Evolutionary conservation across 2,329 filamentous ascomycete genomes (phyloP).

Genomic region (Huntiella decipiens): DNA sequence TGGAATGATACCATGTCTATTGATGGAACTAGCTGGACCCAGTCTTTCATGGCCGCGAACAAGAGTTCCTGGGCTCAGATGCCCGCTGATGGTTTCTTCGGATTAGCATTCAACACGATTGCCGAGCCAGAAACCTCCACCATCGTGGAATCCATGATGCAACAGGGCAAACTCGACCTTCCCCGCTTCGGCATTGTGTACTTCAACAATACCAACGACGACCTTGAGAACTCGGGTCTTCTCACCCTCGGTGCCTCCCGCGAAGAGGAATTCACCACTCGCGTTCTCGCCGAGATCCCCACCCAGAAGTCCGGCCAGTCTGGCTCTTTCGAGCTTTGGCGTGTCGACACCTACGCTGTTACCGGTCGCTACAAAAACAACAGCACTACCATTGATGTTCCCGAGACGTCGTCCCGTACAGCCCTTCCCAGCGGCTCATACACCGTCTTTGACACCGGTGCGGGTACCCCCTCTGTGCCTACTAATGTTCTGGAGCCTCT

Average conservation of each 20-base stretch:
- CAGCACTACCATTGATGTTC: not conserved
- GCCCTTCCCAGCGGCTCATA: constrained; percentile 2
- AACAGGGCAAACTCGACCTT: constrained; percentile 16
- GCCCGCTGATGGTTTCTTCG: constrained; percentile 20
- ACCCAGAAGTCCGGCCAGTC: constrained; percentile 2
- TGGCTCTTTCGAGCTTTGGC: constrained; percentile 18
- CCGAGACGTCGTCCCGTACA: constrained; percentile 1
- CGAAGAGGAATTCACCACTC: constrained; percentile 17
- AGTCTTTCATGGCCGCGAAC: constrained; percentile 18
- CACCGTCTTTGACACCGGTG: constrained; percentile 20
- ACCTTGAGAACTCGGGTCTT: not conserved
- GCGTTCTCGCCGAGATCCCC: constrained; percentile 13
- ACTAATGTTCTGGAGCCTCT: constrained; percentile 14
- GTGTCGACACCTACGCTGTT: constrained; percentile 13
- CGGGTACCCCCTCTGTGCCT: constrained; percentile 16
- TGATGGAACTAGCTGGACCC: constrained; percentile 14
- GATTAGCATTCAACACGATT: constrained; percentile 19
- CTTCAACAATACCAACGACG: constrained; percentile 12
- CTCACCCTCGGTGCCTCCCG: constrained; percentile 19
- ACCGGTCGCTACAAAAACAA: constrained; percentile 10
- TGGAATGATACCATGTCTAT: constrained; percentile 16
- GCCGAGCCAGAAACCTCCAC: constrained; percentile 16
- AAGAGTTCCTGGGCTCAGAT: constrained; percentile 15
- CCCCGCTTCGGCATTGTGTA: constrained; percentile 19
- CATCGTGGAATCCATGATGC: constrained; percentile 18